A percentile compares a stretch with the other conserved stretches of the same genome.
Evolutionary conservation across 805 yeast species (phyloP).

Genomic region (Metschnikowia koreensis): DNA sequence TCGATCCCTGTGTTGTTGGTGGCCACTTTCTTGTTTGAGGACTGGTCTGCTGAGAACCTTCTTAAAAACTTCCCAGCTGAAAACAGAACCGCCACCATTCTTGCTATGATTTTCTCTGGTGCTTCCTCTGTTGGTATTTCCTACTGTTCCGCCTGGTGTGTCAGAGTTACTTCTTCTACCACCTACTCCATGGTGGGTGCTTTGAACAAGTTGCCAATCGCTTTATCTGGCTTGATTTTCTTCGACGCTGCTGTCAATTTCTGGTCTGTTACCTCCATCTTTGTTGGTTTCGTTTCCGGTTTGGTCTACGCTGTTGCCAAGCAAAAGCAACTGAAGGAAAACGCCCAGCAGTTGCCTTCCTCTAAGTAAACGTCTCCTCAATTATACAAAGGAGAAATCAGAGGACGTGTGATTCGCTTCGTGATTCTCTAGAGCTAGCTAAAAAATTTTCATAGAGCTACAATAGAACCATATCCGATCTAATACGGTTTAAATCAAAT

Average conservation of each 20-base stretch:
- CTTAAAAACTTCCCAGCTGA: conserved; percentile 74
- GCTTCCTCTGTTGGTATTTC: conserved; percentile 94
- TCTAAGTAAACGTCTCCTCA: conserved; percentile 12
- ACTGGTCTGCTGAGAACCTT: conserved; percentile 86
- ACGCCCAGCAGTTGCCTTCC: conserved; percentile 31
- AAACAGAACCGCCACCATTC: conserved; percentile 62
- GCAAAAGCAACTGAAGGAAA: conserved; percentile 72
- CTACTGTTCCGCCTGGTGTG: conserved; percentile 99
- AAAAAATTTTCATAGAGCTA: conserved; percentile 2
- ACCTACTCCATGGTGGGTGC: conserved; percentile 99
- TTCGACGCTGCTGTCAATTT: conserved; percentile 95
- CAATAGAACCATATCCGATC: neutral
- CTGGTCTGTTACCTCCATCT: conserved; percentile 85
- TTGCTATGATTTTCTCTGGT: conserved; percentile 90
- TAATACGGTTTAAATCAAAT: neutral
- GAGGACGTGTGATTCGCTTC: neutral
- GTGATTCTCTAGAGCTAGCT: neutral
- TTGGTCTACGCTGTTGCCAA: conserved; percentile 93
- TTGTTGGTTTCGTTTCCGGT: conserved; percentile 94
- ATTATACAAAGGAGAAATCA: neutral
- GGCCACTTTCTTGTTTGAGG: conserved; percentile 78
- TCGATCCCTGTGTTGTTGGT: conserved; percentile 85
- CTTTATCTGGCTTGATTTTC: conserved; percentile 89
- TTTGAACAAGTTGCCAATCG: conserved; percentile 95
- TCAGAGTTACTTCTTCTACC: conserved; percentile 96